Conservation (phyloP, 805 yeast genomes). For the Suhomyces kilbournensis region DNA sequence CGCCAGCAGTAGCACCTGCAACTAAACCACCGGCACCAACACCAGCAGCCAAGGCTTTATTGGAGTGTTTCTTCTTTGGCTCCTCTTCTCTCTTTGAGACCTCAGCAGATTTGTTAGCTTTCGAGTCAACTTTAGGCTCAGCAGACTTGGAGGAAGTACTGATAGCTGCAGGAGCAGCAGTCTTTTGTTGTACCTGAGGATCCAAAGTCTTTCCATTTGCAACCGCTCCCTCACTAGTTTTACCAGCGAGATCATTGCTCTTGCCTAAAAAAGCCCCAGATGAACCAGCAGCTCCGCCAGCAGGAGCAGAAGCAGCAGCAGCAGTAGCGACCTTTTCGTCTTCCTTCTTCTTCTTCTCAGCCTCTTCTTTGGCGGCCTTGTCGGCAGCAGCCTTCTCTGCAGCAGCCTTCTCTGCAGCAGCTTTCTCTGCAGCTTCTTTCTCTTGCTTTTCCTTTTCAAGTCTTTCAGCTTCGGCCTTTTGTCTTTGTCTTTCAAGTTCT, state of each 20-base stretch:
- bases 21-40: constrained; percentile 20
- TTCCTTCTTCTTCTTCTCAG: constrained; percentile 16
- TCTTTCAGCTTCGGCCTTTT: constrained; percentile 14
- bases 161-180: neutral
- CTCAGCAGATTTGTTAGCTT: neutral
- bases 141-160: neutral
- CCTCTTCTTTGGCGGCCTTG: constrained; percentile 34
- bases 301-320: neutral
- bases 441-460: constrained; percentile 21
- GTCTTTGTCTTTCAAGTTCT: constrained; percentile 13
- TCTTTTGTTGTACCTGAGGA: neutral
- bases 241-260: constrained; percentile 28
- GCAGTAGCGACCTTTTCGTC: neutral
- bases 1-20: constrained; percentile 28
- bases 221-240: constrained; percentile 17
- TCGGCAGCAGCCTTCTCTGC: constrained; percentile 32
- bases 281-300: neutral
- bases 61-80: constrained; percentile 4
- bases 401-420: constrained; percentile 27
- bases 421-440: constrained; percentile 13
- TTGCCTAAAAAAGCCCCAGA: constrained; percentile 20
- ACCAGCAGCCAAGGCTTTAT: constrained; percentile 10
- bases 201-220: neutral
- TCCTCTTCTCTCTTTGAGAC: constrained; percentile 6
- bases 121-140: neutral